phyloP scores from a whole-genome alignment of 768 basidiomycete species.

The Suillus alpinus region DNA sequence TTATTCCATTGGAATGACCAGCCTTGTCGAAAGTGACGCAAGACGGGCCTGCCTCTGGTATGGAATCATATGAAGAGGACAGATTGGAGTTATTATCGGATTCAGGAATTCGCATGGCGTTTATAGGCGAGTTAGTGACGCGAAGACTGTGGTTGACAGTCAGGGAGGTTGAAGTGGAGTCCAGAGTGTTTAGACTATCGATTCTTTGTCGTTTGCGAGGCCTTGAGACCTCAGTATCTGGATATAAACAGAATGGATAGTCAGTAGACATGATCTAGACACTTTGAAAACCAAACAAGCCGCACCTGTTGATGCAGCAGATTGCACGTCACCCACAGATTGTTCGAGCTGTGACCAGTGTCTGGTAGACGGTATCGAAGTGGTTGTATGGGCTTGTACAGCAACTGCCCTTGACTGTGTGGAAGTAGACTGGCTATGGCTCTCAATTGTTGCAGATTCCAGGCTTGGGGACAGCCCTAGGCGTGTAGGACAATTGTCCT shows the following conservation, averaged over 20 bases:
- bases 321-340: slow-evolving; percentile 33
- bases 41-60: slow-evolving; percentile 53
- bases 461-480: slow-evolving; percentile 45
- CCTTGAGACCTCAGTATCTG: slow-evolving; percentile 52
- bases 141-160: slow-evolving; percentile 19
- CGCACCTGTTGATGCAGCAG: slow-evolving; percentile 24
- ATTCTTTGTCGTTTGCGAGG: slow-evolving; percentile 73
- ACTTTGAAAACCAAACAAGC: not conserved
- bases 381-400: slow-evolving; percentile 23
- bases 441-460: slow-evolving; percentile 38
- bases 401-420: slow-evolving; percentile 25
- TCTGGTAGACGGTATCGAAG: slow-evolving; percentile 64
- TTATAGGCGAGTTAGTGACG: slow-evolving; percentile 28
- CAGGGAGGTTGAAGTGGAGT: slow-evolving; percentile 31
- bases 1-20: slow-evolving; percentile 29
- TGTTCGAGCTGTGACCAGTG: slow-evolving; percentile 62
- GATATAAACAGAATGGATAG: slow-evolving; percentile 2
- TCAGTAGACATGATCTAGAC: slow-evolving; percentile 7
- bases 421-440: slow-evolving; percentile 25
- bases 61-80: slow-evolving; percentile 43
- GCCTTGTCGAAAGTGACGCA: slow-evolving; percentile 35
- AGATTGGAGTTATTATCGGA: slow-evolving; percentile 46
- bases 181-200: slow-evolving; percentile 36
- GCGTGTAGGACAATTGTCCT: slow-evolving; percentile 49
- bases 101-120: slow-evolving; percentile 52